Base-by-base conservation (phyloP, 2,329 filamentous ascomycete genomes). In the Cladophialophora immunda region DNA sequence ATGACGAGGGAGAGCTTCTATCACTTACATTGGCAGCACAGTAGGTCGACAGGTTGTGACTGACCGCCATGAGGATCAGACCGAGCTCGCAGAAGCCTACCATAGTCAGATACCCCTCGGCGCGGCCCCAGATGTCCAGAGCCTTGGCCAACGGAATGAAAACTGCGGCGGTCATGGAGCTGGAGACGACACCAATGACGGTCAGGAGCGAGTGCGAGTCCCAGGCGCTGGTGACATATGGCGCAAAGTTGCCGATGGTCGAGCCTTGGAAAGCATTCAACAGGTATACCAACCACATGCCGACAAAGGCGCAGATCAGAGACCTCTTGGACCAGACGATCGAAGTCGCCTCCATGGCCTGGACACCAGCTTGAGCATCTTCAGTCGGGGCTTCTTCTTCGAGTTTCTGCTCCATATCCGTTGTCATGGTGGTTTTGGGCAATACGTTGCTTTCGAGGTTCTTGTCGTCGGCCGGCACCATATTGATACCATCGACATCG, bases 121-220 rank as follows among this genome's bases (percentile, higher is more conserved):
- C 80, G 17, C 88, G 84, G 27, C 86, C 88, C 82, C 84, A 89
- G 55, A 87, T 79, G 76, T 90, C 85, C 62, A 90, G 78, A n/a
- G 88, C 78, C 75, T 89, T 90, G 60, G 87, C 86, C 30, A 86
- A 79, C 1, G 87, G 84, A 17, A 90, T 79, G 73, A 86, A 86
- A 64, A 81, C 78, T 22, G 88, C 77, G 29, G 85, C 87, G 30
- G 81, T 82, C 45, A 89, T 83, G 38, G 88, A 76, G 67, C 76
- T 81, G 15, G 85, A 78, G 55, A 89, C 79, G 68, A 89, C 82
- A 41, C 75, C 75, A 9, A 84, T 85, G 8, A 84, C 81, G 0
- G 84, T 78, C 0, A 83, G 81, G 60, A 87, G 77, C 0, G 84
- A 85, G 71, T 88, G 86, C 6, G 78, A 73, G 29, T 78, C 68